Base-by-base conservation (phyloP, 345 rosid genomes). In the Noccaea caerulescens region DNA sequence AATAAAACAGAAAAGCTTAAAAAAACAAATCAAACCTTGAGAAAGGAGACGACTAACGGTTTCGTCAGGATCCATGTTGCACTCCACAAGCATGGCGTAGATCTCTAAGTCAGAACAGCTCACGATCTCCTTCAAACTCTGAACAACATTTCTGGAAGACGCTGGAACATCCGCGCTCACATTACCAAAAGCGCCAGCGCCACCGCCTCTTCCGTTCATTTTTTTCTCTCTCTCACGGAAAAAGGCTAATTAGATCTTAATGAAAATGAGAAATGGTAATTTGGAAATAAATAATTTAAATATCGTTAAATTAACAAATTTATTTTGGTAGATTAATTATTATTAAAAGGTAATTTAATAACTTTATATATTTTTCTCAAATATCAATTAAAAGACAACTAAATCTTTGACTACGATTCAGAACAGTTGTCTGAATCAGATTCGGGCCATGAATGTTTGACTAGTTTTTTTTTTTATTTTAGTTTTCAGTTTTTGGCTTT, bases 11-110 rank as follows among this genome's bases (percentile, higher is more conserved):
- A 14, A 9, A 49, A 49, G 51, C 3, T 50, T 41, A 10, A 64
- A 39, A 45, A 50, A 18, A 46, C 16, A 43, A 33, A 44, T 3
- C 9, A 10, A 41, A 91, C 96, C 99, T 92, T 88, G 97, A 64
- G 87, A 34, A 65, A 94, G 93, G n/a, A 92, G 96, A 76, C 98
- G 96, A 76, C 70, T 88, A 68, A 92, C 92, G 33, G 99, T 80
- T 72, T 94, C 97, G 77, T 92, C 80, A 66, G 88, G 98, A 93
- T 92, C 93, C 98, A 89, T 89, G 76, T 84, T 81, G 77, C 98
- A 94, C 46, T 94, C 98, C 68, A 86, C 85, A 54, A 94, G 97
- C 78, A 81, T 88, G 49, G 88, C 80, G 58, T 92, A 92, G 93
- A 94, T 94, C 97, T 94, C 99, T 54, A 65, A 54, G 11, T 94